Evolutionary conservation across 257 asterid species (phyloP), one percentile per base, ranked within the genome.

Genomic region (Thymus quinquecostatus): DNA sequence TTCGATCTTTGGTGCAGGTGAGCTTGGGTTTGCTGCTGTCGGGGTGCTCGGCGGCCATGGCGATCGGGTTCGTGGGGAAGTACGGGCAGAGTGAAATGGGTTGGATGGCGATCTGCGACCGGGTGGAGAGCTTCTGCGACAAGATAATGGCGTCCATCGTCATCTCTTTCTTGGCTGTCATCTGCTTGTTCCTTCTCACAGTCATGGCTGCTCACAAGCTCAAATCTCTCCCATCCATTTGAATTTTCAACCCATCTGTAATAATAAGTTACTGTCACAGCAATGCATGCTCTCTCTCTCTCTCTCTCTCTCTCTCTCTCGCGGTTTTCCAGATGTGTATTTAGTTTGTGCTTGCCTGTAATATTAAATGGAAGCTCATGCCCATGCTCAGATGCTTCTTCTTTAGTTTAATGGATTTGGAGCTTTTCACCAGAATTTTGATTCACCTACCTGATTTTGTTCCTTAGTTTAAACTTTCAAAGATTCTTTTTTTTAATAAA

Each of bases 11-110:
- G 21, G 21, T 21, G 10, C 84, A 86, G 91, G 80, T 74, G 53
- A 63, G 81, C 60, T 4, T 69, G 67, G 33, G 79, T 13, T 4
- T 86, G 69, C 21, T 78, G 69, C 27, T 81, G 63, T 78, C 91
- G 5, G 91, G 81, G 55, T 67, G 82, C 67, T 76, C 88, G 4
- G 85, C 86, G 29, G 79, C 75, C 11, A 66, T 68, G 53, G 83
- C 85, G 10, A 61, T 81, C n/a, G 85, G 80, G 69, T 81, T 40
- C 45, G 78, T 86, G 66, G 91, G 74, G 1, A 29, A 48, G 47
- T 72, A 50, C 72, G 88, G 91, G 0, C 82, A 79, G 81, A 5
- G 2, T 33, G 38, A 75, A 34, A 40, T 73, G 10, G 83, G 82
- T 27, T 86, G 86, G 88, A 1, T 71, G 0, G 2, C 79, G 1